phyloP scores from a whole-genome alignment of 1,284 basidiomycete genomes.

The Apiotrichum domesticum region DNA sequence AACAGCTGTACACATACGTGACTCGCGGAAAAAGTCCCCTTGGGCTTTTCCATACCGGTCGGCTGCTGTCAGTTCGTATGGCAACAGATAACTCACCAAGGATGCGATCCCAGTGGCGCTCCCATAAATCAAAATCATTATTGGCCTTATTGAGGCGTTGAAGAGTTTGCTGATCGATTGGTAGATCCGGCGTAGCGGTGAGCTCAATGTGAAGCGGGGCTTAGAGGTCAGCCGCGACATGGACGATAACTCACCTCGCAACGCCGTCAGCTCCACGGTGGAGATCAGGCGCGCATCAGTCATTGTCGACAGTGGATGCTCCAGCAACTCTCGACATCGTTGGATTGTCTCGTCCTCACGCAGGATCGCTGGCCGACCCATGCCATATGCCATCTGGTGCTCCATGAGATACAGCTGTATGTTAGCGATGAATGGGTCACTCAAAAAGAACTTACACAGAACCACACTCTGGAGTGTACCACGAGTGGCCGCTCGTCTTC shows the following conservation, averaged over 20 bases:
- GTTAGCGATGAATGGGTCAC: neutral
- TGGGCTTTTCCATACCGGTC: constrained; percentile 40
- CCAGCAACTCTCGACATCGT: constrained; percentile 70
- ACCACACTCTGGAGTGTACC: constrained; percentile 76
- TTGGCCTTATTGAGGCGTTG: constrained; percentile 46
- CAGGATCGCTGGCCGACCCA: constrained; percentile 81
- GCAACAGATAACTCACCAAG: constrained; percentile 23
- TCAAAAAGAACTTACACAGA: constrained; percentile 51
- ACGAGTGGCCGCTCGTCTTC: constrained; percentile 70
- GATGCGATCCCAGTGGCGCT: constrained; percentile 46
- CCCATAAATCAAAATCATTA: constrained; percentile 46
- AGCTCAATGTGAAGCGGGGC: constrained; percentile 45
- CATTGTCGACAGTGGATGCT: constrained; percentile 79
- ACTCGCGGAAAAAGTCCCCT: constrained; percentile 45
- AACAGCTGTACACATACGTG: constrained; percentile 18
- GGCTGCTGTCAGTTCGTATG: constrained; percentile 9
- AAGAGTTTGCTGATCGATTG: constrained; percentile 42
- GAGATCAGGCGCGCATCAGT: constrained; percentile 93
- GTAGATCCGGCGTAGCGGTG: constrained; percentile 41
- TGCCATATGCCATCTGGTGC: constrained; percentile 91
- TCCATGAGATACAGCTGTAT: constrained; percentile 71
- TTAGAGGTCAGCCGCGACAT: constrained; percentile 1
- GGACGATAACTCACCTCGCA: constrained; percentile 27
- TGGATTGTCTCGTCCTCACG: constrained; percentile 85
- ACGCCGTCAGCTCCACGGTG: constrained; percentile 53